Base-by-base conservation (phyloP, 83 land plant genomes). In the Diphasiastrum complanatum region DNA sequence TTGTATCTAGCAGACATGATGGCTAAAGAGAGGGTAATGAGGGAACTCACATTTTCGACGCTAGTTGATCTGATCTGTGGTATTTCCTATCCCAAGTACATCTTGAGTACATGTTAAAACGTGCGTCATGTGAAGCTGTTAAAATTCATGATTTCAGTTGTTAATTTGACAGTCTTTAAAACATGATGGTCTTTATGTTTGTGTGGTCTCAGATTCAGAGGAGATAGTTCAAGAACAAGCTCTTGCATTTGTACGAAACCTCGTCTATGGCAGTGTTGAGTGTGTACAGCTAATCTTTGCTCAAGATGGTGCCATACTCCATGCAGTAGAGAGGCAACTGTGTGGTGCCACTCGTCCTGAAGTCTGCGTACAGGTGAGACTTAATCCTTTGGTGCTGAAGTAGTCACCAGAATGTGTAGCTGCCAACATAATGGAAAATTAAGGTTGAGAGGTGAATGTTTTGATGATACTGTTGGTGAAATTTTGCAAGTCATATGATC, bases 161-260 rank as follows among this genome's bases (percentile, higher is more conserved):
- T 27, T 43, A 27, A 18, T 18, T 37, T 65, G 11, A 38, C n/a
- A 34, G 23, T 27, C 24, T 53, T 5, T 22, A 16, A 29, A 36
- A 0, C n/a, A 38, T 58, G 36, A 36, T 27, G 1, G 32, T 16
- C 23, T 31, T n/a, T 53, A n/a, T 27, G 6, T 25, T 26, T 35
- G 33, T 18, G 43, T 11, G 20, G 20, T 38, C 71, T 60, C 83
- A 93, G 99, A 93, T 64, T 41, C 82, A 8, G 99, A 93, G 60
- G 72, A 80, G 57, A 72, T 61, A n/a, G 71, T 93, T 2, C 89
- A 86, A 67, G 96, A 86, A 74, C 96, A 93, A 64, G 92, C 92
- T 12, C 25, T 93, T 51, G 88, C 83, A 36, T 67, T 93, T 61
- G 80, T 89, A 26, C 78, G 87, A 36, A 93, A 89, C 78, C 81